phyloP scores from a whole-genome alignment of 2,329 filamentous ascomycete species.

The Sporothrix protearum region DNA sequence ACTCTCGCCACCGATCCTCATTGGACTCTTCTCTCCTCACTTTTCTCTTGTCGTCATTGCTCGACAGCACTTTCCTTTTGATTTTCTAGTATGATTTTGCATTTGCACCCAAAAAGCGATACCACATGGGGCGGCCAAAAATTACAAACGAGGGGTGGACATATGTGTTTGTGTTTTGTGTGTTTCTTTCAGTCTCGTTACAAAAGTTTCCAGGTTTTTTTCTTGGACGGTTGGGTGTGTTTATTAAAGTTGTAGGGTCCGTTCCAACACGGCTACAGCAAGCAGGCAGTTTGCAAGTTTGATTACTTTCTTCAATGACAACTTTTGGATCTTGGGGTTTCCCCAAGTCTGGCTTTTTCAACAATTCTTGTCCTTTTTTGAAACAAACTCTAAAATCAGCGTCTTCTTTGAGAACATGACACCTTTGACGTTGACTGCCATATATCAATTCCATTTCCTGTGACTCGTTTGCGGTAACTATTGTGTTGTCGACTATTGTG shows the following conservation, averaged over 20 bases:
- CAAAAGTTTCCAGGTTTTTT: neutral
- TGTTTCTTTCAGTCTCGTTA: neutral
- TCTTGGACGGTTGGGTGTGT: neutral
- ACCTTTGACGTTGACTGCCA: neutral
- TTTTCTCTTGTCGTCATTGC: no score
- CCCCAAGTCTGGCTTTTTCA: neutral
- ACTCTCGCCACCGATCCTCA: neutral
- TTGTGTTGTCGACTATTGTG: no score
- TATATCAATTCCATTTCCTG: neutral
- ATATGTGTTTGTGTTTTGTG: neutral
- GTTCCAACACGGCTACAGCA: constrained; percentile 13
- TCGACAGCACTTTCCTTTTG: neutral
- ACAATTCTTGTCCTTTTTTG: no score
- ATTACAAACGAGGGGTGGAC: constrained; percentile 7
- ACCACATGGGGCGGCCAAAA: neutral
- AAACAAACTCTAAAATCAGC: no score
- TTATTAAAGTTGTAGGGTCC: neutral
- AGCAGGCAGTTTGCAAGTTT: neutral
- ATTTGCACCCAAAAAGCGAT: constrained; percentile 20
- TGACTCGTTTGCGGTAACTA: no score
- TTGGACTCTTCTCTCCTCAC: neutral
- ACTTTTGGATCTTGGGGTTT: neutral
- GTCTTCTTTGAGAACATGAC: neutral
- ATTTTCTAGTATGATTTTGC: constrained; percentile 10
- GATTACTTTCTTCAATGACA: neutral